Evolutionary conservation across 306 rosid genomes (phyloP).

Genomic region (Prunus salicina): DNA sequence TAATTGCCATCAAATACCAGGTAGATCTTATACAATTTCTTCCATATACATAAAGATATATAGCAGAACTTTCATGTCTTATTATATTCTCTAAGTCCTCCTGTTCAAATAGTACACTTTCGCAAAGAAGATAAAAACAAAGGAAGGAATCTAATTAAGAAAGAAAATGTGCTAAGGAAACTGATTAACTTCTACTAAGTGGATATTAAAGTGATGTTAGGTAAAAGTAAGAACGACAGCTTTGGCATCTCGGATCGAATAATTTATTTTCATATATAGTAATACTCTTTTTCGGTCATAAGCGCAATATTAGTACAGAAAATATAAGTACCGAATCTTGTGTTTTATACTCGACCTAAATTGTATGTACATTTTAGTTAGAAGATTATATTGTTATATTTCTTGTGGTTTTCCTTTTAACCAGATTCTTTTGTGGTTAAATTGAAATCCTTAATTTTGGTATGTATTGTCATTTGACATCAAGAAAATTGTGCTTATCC

Average conservation of each 20-base stretch:
- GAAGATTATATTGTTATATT: no score
- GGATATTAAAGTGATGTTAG: not conserved
- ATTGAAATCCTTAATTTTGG: no score
- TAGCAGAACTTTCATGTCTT: not conserved
- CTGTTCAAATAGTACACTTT: not conserved
- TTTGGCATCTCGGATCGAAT: not conserved
- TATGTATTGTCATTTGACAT: not conserved
- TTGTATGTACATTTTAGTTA: no score
- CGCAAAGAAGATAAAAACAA: not conserved
- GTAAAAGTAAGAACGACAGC: not conserved
- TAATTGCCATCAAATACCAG: not conserved
- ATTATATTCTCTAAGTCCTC: not conserved
- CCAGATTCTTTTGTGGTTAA: no score
- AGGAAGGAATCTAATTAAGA: no score
- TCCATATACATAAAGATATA: not conserved
- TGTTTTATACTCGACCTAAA: not conserved
- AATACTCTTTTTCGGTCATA: no score
- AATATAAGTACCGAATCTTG: not conserved
- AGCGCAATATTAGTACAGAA: not conserved
- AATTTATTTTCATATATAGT: not conserved
- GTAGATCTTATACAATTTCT: no score
- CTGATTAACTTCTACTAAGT: not conserved
- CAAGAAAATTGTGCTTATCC: not conserved
- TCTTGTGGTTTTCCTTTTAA: not conserved
- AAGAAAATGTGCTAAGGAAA: not conserved